Conservation (phyloP, 1,284 basidiomycete species). For the Wolfiporia cocos region DNA sequence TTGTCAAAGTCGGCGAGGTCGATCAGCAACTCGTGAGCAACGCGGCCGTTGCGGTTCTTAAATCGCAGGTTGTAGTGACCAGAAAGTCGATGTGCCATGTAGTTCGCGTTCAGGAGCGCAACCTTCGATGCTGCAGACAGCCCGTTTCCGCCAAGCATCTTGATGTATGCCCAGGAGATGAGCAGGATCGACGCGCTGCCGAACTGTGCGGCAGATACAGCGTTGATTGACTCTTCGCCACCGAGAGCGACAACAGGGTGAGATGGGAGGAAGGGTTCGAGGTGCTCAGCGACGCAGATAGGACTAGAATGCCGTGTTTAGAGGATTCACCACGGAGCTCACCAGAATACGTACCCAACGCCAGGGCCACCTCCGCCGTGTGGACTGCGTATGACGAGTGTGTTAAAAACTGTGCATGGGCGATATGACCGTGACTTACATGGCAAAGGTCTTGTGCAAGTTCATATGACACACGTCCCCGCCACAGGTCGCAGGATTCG, state of each 20-base stretch:
- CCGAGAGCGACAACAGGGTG: conserved; percentile 77
- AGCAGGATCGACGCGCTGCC: conserved; percentile 94
- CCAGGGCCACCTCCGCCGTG: conserved; percentile 98
- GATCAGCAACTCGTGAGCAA: conserved; percentile 94
- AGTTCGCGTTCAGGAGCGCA: conserved; percentile 93
- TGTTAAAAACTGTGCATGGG: conserved; percentile 6
- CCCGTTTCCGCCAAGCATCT: conserved; percentile 93
- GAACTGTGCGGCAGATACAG: conserved; percentile 89
- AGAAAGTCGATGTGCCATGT: conserved; percentile 87
- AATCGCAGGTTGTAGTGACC: conserved; percentile 87
- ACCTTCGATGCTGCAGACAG: conserved; percentile 82
- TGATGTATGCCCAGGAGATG: conserved; percentile 98
- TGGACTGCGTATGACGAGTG: conserved; percentile 46
- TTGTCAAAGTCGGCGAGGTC: conserved; percentile 96
- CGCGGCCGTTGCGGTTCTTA: conserved; percentile 85
- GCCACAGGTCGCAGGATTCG: conserved; percentile 92
- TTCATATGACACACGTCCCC: conserved; percentile 98
- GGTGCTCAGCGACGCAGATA: conserved; percentile 91
- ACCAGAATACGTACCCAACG: conserved; percentile 74
- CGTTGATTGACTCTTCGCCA: conserved; percentile 72
- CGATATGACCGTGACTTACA: conserved; percentile 39
- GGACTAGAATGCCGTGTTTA: conserved; percentile 49
- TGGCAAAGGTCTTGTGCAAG: conserved; percentile 94
- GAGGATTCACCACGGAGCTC: conserved; percentile 4
- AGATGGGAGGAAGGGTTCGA: conserved; percentile 92